Conservation (phyloP, 352 stramenopile genomes). For the Phytophthora meadii region DNA sequence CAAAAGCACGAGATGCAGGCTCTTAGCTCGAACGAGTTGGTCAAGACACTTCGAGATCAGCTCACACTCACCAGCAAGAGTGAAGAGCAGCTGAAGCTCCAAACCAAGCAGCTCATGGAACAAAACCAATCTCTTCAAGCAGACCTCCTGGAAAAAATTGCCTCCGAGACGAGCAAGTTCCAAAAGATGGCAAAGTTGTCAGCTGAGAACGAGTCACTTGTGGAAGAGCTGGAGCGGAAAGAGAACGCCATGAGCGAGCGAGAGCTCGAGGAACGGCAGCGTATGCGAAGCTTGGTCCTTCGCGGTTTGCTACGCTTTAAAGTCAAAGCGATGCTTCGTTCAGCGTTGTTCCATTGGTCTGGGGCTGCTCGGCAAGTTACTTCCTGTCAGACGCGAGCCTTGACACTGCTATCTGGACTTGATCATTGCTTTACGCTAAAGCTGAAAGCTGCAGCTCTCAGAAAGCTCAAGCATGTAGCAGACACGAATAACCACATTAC, state of each 20-base stretch:
- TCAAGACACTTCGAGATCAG: constrained; percentile 65
- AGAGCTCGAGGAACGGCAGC: constrained; percentile 31
- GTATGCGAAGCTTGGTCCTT: constrained; percentile 36
- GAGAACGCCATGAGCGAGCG: constrained; percentile 44
- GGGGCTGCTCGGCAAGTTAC: constrained; percentile 25
- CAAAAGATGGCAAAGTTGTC: constrained; percentile 72
- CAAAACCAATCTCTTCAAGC: constrained; percentile 71
- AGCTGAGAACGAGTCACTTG: constrained; percentile 63
- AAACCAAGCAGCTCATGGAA: constrained; percentile 74
- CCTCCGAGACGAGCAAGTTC: constrained; percentile 66
- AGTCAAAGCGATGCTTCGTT: constrained; percentile 31
- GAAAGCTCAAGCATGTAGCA: constrained; percentile 23
- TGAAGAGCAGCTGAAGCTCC: constrained; percentile 74
- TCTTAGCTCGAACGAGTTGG: constrained; percentile 54
- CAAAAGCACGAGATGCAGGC: constrained; percentile 71
- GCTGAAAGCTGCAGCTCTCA: constrained; percentile 37
- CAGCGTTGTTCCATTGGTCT: constrained; percentile 34
- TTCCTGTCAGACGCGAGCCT: constrained; percentile 15
- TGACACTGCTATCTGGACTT: constrained; percentile 25
- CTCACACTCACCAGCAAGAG: constrained; percentile 59
- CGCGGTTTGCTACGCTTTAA: constrained; percentile 47
- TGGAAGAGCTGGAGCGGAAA: constrained; percentile 58
- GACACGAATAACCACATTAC: constrained; percentile 6
- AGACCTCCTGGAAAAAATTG: constrained; percentile 77
- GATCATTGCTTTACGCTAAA: constrained; percentile 15